Evolutionary conservation across 2,329 filamentous ascomycete genomes (phyloP), one percentile per base, ranked within the genome.

Genomic region (Basipetospora chlamydospora): DNA sequence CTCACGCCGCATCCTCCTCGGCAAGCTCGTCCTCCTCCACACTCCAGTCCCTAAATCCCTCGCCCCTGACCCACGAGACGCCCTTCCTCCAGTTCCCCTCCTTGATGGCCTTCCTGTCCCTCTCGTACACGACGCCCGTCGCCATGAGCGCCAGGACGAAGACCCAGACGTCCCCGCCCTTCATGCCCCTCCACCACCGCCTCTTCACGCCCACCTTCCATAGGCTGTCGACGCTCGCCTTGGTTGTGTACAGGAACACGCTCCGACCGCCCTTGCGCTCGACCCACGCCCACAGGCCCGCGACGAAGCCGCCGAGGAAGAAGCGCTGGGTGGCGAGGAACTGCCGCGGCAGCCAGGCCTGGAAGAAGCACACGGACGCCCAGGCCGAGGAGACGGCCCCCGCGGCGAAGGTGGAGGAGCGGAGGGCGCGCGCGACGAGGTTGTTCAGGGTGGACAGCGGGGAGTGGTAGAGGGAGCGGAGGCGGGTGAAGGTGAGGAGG

Each of bases 171-270:
- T 96, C 88, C 0, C 86, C 86, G 26, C 83, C 81, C 48, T 70
- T 73, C 53, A 90, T 68, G 9, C 83, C 83, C 44, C 70, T 75
- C 85, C 88, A 94, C 75, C 85, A 85, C 2, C 84, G 72, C 23
- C 79, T 66, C 73, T 96, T 96, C 38, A 81, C 73, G n/a, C 87
- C 86, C 0, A 93, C 84, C 63, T 93, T 93, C 84, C 86, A 96
- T 31, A 86, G 57, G 26, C 75, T 83, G 53, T 93, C 82, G 21
- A 94, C 64, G 41, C 80, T 85, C n/a, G 78, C 61, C 2, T 87
- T 70, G 21, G 81, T 74, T 44, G 74, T 77, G 56, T 90, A 90
- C 42, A 95, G 48, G 56, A 92, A 93, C 38, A 83, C 70, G 1
- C 68, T 66, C 12, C 81, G 62, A 28, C 78, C 72, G 41, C 68